Evolutionary conservation across 805 yeast species (phyloP), one percentile per base, ranked within the genome.

Genomic region (Starmerella davenportii): DNA sequence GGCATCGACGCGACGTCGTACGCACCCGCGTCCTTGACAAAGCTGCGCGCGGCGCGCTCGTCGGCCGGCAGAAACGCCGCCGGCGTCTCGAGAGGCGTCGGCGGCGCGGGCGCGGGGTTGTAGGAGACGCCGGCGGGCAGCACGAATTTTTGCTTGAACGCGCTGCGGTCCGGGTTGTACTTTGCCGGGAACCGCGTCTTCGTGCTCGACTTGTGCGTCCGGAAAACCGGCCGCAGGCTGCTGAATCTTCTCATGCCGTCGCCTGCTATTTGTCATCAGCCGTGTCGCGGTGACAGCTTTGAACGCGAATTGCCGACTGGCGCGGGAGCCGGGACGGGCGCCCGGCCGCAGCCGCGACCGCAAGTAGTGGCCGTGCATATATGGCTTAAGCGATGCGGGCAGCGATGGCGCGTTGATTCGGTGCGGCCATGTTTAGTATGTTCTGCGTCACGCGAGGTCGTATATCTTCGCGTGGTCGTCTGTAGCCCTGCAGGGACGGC

Each of bases 101-200:
- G 64, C 13, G 78, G 68, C 3, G 85, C 69, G 19, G 82, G 84
- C 31, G 81, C 68, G 16, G 74, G 75, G 45, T 69, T 65, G 50
- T 62, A 64, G 30, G 72, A 69, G 21, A 79, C 58, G 4, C 87
- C 87, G 19, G 66, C 61, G 1, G 75, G 70, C 16, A 68, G 60
- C 38, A 62, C 54, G 42, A 70, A 69, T 47, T 69, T 68, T 55
- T 77, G 72, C 53, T 76, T 79, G 49, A 66, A 69, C 7, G 81
- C 75, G 18, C 87, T 77, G 41, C 73, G 63, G 30, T 59, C 60
- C 7, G 72, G 66, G 55, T 79, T 76, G 60, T 63, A 79, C 45
- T 66, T 64, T 40, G 75, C 64, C 21, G 79, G 77, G 36, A 65
- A 63, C 35, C 60, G 43, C 4, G 58, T 51, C 17, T 21, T 29